Conservation (phyloP, 1,139 yeast species). For the Debaryomyces sp. region DNA sequence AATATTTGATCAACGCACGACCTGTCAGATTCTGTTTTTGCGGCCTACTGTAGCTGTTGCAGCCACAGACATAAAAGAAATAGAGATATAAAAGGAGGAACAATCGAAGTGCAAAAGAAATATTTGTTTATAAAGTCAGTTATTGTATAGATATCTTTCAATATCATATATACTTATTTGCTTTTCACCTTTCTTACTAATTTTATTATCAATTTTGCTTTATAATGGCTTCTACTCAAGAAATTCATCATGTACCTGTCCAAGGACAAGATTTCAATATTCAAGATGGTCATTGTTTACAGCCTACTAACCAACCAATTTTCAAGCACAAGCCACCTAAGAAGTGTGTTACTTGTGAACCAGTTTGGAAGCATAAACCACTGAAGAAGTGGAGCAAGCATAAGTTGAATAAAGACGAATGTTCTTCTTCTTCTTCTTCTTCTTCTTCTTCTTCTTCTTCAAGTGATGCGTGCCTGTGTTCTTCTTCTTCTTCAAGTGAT, state of each 20-base stretch:
- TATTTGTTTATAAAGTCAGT: not conserved
- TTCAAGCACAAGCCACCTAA: too few species aligned
- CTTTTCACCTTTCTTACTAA: constrained; percentile 8
- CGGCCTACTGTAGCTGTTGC: constrained; percentile 1
- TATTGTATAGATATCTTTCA: not conserved
- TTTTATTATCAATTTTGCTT: not conserved
- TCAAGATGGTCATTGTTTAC: not conserved
- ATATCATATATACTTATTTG: constrained; percentile 2
- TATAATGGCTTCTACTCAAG: constrained; percentile 3
- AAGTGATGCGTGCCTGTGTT: too few species aligned
- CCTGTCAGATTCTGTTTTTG: not conserved
- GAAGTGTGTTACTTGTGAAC: too few species aligned
- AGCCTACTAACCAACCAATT: too few species aligned
- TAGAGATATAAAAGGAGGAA: not conserved
- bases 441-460: too few species aligned
- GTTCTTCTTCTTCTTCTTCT: too few species aligned
- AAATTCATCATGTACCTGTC: not conserved
- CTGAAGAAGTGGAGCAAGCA: too few species aligned
- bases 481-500: too few species aligned
- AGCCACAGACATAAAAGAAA: not conserved
- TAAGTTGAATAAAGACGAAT: too few species aligned
- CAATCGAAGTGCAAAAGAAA: not conserved
- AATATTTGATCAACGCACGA: not conserved
- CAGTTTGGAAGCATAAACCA: too few species aligned
- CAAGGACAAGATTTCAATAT: constrained; percentile 1